These are phyloP conservation scores for Neurospora sp. DNA, from an alignment of 495 filamentous ascomycete species.

Conservation along the genomic window DNA sequence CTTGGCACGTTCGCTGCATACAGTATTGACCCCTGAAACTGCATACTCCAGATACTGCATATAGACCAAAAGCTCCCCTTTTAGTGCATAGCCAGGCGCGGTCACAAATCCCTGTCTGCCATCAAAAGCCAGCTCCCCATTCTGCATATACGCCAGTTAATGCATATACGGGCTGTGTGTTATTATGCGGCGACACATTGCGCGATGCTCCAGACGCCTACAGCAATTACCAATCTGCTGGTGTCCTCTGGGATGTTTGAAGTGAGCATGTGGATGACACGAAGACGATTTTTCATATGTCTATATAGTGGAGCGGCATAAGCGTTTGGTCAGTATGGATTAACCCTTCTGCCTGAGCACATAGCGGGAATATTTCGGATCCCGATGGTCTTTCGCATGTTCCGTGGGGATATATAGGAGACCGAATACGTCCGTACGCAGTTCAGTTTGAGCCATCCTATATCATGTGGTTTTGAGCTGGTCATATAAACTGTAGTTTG, in stretches of 20 bases:
- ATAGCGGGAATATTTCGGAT: background rate
- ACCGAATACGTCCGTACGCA: background rate
- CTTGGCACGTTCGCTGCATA: background rate
- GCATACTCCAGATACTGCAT: no score
- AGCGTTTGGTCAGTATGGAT: background rate
- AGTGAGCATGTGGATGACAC: background rate
- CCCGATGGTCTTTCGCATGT: background rate
- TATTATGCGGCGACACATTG: background rate
- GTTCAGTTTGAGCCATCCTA: background rate
- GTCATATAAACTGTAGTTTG: background rate
- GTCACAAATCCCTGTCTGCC: no score
- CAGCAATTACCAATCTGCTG: background rate
- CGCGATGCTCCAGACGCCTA: background rate
- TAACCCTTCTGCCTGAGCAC: background rate
- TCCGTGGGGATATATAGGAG: background rate
- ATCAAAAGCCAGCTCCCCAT: no score
- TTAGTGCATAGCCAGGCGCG: no score
- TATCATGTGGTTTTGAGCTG: background rate
- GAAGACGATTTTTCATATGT: background rate
- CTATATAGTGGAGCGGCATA: background rate
- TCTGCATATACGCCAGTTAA: no score
- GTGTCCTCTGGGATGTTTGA: background rate
- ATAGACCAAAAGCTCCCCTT: no score
- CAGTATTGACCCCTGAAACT: no score
- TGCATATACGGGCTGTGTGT: background rate